These are phyloP conservation scores for Plasmodium blacklocki DNA, from an alignment of 169 alveolate species.

Conservation along the genomic window DNA sequence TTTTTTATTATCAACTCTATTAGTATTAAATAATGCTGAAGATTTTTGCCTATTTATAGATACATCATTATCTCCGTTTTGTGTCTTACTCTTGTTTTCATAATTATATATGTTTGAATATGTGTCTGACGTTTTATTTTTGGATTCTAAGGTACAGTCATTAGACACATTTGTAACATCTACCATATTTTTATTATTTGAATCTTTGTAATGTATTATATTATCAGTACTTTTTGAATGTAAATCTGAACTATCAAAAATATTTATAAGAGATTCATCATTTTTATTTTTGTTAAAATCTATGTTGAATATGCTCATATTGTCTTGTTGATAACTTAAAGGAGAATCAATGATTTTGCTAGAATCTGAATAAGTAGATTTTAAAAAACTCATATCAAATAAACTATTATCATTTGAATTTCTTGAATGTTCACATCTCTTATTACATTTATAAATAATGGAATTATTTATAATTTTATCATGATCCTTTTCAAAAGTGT, in stretches of 20 bases:
- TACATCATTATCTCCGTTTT: neutral
- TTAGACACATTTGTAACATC: neutral
- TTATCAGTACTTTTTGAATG: slow-evolving; percentile 8
- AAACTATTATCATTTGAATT: slow-evolving; percentile 5
- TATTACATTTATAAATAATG: neutral
- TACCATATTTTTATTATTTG: neutral
- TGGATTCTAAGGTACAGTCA: neutral
- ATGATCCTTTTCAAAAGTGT: neutral
- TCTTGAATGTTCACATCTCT: neutral
- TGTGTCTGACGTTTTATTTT: neutral
- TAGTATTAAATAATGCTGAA: neutral
- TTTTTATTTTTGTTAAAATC: neutral
- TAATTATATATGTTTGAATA: neutral
- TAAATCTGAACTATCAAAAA: neutral
- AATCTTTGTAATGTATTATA: neutral
- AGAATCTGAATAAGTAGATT: slow-evolving; percentile 57
- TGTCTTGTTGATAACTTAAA: slow-evolving; percentile 5
- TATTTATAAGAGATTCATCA: neutral
- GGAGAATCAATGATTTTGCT: slow-evolving; percentile 49
- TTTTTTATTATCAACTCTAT: neutral
- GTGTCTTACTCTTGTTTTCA: neutral
- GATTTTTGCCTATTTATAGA: slow-evolving; percentile 3
- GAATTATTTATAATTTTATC: neutral
- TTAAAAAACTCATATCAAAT: slow-evolving; percentile 35
- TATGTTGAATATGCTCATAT: neutral